Evolutionary conservation across 164 flowering plant species (phyloP).

Genomic region (Nymphaea thermarum): DNA sequence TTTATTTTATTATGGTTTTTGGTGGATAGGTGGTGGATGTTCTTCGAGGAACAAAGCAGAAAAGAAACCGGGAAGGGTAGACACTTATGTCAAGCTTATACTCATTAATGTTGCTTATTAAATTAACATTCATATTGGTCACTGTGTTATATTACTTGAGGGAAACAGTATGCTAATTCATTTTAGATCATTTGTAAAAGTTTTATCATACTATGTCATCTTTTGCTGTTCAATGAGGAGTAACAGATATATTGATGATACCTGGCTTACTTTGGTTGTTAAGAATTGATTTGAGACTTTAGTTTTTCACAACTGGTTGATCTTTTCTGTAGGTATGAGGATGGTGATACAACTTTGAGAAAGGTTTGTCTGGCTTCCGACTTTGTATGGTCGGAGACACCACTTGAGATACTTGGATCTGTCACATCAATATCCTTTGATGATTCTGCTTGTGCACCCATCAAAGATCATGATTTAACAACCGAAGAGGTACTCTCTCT

Average conservation of each 20-base stretch:
- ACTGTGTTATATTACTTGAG: not conserved
- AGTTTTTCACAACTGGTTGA: not conserved
- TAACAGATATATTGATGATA: too few species aligned
- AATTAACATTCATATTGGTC: too few species aligned
- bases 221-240: too few species aligned
- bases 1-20: not conserved
- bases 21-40: constrained; percentile 60
- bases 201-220: not conserved
- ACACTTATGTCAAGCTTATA: not conserved
- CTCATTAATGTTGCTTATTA: not conserved
- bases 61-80: constrained; percentile 93
- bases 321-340: constrained; percentile 54
- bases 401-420: constrained; percentile 83
- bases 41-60: constrained; percentile 64
- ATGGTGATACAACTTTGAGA: constrained; percentile 46
- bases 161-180: not conserved
- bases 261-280: too few species aligned
- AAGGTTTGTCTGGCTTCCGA: constrained; percentile 70
- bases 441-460: constrained; percentile 48
- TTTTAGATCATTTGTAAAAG: not conserved
- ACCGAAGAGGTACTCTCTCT: constrained; percentile 66
- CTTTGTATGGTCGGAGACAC: constrained; percentile 67
- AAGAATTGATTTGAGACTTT: not conserved
- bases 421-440: constrained; percentile 65
- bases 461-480: constrained; percentile 61